Evolutionary conservation across 108 stramenopile genomes (phyloP), one percentile per base, ranked within the genome.

Genomic region (Cyclotella choctawhatcheeana): DNA sequence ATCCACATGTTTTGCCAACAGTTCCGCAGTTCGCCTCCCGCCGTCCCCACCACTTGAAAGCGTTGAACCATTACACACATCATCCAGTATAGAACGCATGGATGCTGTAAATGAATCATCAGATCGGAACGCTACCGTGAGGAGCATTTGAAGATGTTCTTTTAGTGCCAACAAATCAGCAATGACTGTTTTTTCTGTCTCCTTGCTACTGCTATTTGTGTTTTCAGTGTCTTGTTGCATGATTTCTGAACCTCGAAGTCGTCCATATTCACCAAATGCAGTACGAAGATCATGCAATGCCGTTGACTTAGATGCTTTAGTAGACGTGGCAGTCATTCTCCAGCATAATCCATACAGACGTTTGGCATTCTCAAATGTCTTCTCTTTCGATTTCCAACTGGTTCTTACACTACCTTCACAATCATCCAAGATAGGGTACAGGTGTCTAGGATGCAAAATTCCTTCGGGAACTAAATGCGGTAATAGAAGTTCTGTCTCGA

Each of bases 1-100:
- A 77, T 94, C 93, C 13, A 94, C 83, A 69, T 87, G 86, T 82
- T 97, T 96, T 22, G 98, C 98, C 52, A 98, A 56, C 22, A 89
- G 79, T 69, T 97, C 97, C 31, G 98, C 96, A 31, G 91, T 80
- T 18, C 81, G 59, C 29, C 74, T 82, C 71, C 83, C 86, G 33
- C 81, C 82, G 35, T 84, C 78, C 5, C 53, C 67, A 50, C 70
- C 58, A 21, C 32, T 26, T n/a, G 73, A 24, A 16, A 60, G 29
- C 8, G 75, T 56, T 32, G 69, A 20, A 18, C 71, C 74, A 66
- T 97, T 97, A 47, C 94, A 51, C 5, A 94, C 92, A 64, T 85
- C 86, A 45, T 97, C 97, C 77, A 96, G 93, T 8, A 93, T 89
- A 27, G 84, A 82, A 61, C 92, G 90, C 60, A 98, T 76, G 37